Base-by-base conservation (phyloP, 805 yeast genomes). In the Wickerhamiella azyma region DNA sequence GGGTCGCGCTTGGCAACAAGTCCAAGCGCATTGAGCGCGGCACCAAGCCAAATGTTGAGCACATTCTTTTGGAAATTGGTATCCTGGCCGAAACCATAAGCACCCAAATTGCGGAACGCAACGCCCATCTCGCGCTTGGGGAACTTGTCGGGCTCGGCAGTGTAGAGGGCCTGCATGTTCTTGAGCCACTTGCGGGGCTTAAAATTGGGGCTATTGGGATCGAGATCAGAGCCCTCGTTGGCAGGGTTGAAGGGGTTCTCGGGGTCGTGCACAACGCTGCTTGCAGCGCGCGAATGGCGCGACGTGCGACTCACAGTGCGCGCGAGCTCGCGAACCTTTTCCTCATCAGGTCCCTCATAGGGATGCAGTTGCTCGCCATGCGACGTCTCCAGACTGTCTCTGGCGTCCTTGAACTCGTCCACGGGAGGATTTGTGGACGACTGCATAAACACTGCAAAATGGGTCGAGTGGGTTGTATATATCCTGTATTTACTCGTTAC, bases 51-150 rank as follows among this genome's bases (percentile, higher is more conserved):
- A 10, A 48, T 29, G 54, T 77, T 80, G 14, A 70, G 55, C 3
- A 76, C 73, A 2, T 80, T 79, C 9, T 76, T 63, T 58, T 79
- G 86, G 61, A 77, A 81, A 58, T 77, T 85, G 3, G 81, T 74
- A 14, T 53, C 54, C 17, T 75, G 69, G 50, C 76, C 79, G 44
- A 66, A 70, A 52, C 89, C 89, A 47, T 66, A 73, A 3, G 82
- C 83, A 47, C 77, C 62, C 52, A 81, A 64, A 54, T 77, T 62
- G 49, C 72, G 67, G 66, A 74, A 82, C 2, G 76, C 66, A 37
- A 80, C 64, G 9, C 82, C 82, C 3, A 85, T 79, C 44, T 79
- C 62, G 19, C 71, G 67, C 39, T 74, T 65, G 24, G 77, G 76
- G 58, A 73, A 78, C 56, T 75, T 69, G 3, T 77, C 85, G 0